Evolutionary conservation across 768 basidiomycete genomes (phyloP), one percentile per base, ranked within the genome.

Genomic region (Gloeostereum incarnatum): DNA sequence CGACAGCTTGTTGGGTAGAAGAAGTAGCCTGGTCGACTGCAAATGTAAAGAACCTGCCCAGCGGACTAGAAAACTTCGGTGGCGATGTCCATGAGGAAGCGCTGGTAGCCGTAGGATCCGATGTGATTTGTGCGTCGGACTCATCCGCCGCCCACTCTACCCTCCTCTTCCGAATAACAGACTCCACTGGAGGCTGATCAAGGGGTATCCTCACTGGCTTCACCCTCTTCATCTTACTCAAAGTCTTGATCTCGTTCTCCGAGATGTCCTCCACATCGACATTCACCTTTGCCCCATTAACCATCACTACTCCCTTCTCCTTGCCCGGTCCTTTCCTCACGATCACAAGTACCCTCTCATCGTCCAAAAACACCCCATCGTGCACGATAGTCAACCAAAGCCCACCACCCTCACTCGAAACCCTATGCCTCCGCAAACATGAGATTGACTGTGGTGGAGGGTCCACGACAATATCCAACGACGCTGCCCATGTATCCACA

Each of bases 371-470:
- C n/a, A 81, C 57, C 1, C 78, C 75, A 45, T 94, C 87, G 49
- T 98, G 93, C 4, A 78, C 83, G 49, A 97, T 67, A 0, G 90
- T 92, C 19, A 99, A 58, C 96, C 96, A 99, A 14, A 96, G 59
- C 0, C 96, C 96, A 11, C 94, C 93, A 2, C 94, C 94, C 23
- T 83, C 80, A 3, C 71, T 63, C 1, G 90, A 90, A 4, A 98
- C 67, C 5, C 83, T 75, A 59, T 98, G 94, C 21, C 96, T 74
- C 6, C 85, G 76, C 6, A 99, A 68, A 43, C 83, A 89, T 1
- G 83, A 75, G 25, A 94, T 78, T 4, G 73, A 67, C 42, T 82
- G 79, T 9, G 92, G 93, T 3, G 92, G 89, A 2, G 94, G 96
- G 56, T 97, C 93, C 34, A 96, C 74, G 19, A 94, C 82, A 35